Base-by-base conservation (phyloP, 495 filamentous ascomycete species). In the Cercophora newfieldiana region DNA sequence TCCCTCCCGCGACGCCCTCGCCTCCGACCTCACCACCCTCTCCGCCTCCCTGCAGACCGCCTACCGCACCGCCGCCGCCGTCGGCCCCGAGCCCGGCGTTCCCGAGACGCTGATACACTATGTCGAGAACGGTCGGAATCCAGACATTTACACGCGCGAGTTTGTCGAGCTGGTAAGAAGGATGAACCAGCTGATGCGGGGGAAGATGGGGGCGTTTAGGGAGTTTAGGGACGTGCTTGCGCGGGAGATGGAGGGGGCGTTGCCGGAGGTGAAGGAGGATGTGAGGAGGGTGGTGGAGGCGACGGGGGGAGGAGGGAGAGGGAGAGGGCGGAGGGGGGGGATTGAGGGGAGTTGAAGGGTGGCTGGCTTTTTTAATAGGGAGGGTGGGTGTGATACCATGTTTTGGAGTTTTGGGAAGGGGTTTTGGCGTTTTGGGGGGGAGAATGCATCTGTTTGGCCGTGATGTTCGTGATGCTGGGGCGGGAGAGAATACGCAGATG, bases 61-160 rank as follows among this genome's bases (percentile, higher is more conserved):
- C 33, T 68, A 75, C 49, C 63, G 72, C 16, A 24, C 74, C 18
- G 93, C 73, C 14, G 89, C 85, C 48, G 77, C 78, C 58, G 83
- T 82, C 91, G 85, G 71, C 91, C 90, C 77, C 67, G 89, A 78
- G 1, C 73, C 77, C 3, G 70, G 75, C 7, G 84, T 98, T 26
- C 94, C 95, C 2, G 88, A 89, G n/a, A 94, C 97, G 69, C 88
- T 99, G 12, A 90, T 97, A 72, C 84, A 90, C 66, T 99, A 99
- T 80, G 91, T 99, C 58, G 93, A 97, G 76, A 85, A 90, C 59
- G 88, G 92, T 14, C 90, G 95, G 51, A 99, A 99, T 80, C 95
- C 95, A 16, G 94, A 98, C 75, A 97, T 99, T 78, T 99, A 97
- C 82, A 98, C 94, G 60, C 86, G 95, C 44, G 94, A 98, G 80